phyloP scores from a whole-genome alignment of 129 eudicot species.

The Helianthus tuberosus region DNA sequence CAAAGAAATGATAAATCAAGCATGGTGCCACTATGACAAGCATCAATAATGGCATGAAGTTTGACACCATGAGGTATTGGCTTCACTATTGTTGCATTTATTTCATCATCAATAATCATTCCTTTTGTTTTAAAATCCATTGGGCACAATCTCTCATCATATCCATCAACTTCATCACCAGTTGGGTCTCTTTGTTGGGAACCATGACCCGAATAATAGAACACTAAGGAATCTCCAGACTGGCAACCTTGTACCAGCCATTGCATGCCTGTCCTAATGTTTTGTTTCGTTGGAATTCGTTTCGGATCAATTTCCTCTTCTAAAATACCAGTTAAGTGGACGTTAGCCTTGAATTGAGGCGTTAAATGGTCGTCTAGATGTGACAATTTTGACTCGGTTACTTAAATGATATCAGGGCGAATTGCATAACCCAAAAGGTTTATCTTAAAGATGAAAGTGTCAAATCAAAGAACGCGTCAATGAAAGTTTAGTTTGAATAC shows the following conservation, averaged over 20 bases:
- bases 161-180: conserved; percentile 91
- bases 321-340: conserved; percentile 34
- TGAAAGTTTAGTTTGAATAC: not conserved
- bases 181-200: conserved; percentile 71
- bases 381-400: not conserved
- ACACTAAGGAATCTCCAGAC: conserved; percentile 87
- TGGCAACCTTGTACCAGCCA: conserved; percentile 89
- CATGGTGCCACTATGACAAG: conserved; percentile 95
- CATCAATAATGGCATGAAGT: conserved; percentile 92
- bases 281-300: conserved; percentile 75
- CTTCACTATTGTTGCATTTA: conserved; percentile 79
- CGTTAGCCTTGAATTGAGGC: not conserved
- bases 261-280: conserved; percentile 88
- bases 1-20: conserved; percentile 85
- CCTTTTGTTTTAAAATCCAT: conserved; percentile 83
- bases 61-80: conserved; percentile 78
- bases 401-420: not conserved
- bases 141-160: conserved; percentile 85
- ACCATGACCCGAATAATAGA: conserved; percentile 98
- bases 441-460: not conserved
- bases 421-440: not conserved
- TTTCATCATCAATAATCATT: conserved; percentile 93
- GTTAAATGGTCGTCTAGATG: not conserved
- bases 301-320: conserved; percentile 84
- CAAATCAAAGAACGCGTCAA: not conserved